Evolutionary conservation across 441 rosid species (phyloP).

Genomic region (Erodium chrysanthum): DNA sequence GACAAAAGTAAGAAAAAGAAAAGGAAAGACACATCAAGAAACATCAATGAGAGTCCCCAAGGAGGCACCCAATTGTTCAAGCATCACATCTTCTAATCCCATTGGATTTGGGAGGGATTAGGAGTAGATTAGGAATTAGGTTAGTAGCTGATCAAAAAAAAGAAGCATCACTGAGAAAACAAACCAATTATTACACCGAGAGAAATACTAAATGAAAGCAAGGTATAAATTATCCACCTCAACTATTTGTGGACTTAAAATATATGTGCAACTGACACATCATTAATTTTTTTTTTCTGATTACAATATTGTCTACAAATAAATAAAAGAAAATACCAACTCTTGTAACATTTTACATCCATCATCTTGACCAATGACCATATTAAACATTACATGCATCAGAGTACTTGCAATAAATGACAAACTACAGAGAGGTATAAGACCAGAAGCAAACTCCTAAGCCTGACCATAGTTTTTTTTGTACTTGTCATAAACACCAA

Average conservation of each 20-base stretch:
- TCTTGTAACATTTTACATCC: neutral
- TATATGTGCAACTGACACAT: neutral
- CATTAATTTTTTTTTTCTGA: neutral
- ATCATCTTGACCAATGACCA: neutral
- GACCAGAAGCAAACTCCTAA: neutral
- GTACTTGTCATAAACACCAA: neutral
- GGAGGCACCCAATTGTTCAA: too few relatives aligned
- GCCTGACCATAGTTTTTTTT: neutral
- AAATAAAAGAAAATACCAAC: neutral
- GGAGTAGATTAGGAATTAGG: too few relatives aligned
- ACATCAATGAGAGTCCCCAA: neutral
- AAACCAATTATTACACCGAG: neutral
- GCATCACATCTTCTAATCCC: too few relatives aligned
- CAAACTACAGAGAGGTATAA: neutral
- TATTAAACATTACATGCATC: neutral
- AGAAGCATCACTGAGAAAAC: too few relatives aligned
- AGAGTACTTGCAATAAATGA: neutral
- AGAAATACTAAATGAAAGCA: neutral
- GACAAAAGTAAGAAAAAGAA: neutral
- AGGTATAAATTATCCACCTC: neutral
- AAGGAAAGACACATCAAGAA: neutral
- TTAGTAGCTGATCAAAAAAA: too few relatives aligned
- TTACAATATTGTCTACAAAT: neutral
- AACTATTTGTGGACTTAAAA: slow-evolving; percentile 1
- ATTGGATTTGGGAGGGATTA: too few relatives aligned